Conservation (phyloP, 2,329 filamentous ascomycete species). For the Xylariaceae sp. region DNA sequence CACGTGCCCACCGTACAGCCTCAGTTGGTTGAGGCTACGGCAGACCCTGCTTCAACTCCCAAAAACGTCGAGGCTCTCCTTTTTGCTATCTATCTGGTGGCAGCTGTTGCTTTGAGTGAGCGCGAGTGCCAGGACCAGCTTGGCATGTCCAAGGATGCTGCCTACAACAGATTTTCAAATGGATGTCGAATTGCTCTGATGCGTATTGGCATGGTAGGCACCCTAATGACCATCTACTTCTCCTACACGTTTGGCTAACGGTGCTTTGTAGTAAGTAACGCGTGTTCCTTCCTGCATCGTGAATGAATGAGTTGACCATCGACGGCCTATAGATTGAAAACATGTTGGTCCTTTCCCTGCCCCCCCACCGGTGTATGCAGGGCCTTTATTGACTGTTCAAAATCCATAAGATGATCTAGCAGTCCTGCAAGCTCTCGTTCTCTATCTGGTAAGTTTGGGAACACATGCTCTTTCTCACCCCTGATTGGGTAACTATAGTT, state of each 20-base stretch:
- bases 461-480: too few species aligned
- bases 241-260: too few species aligned
- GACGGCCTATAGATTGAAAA: neutral
- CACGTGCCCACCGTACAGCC: constrained; percentile 68
- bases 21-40: constrained; percentile 59
- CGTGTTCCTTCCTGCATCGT: too few species aligned
- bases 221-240: constrained; percentile 27
- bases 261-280: neutral
- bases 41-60: constrained; percentile 51
- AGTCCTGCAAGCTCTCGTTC: constrained; percentile 54
- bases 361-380: neutral
- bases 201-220: constrained; percentile 54
- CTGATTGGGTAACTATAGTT: too few species aligned
- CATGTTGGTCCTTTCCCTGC: neutral
- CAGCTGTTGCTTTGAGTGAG: constrained; percentile 51
- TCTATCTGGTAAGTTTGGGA: constrained; percentile 51
- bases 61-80: constrained; percentile 58
- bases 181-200: constrained; percentile 49
- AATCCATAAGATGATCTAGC: constrained; percentile 44
- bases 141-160: constrained; percentile 46
- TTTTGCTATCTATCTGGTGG: constrained; percentile 63
- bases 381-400: neutral
- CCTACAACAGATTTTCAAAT: constrained; percentile 48
- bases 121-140: constrained; percentile 53
- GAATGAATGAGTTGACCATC: neutral